Conservation (phyloP, 2,329 filamentous ascomycete genomes). For the Penicillium sp. region DNA sequence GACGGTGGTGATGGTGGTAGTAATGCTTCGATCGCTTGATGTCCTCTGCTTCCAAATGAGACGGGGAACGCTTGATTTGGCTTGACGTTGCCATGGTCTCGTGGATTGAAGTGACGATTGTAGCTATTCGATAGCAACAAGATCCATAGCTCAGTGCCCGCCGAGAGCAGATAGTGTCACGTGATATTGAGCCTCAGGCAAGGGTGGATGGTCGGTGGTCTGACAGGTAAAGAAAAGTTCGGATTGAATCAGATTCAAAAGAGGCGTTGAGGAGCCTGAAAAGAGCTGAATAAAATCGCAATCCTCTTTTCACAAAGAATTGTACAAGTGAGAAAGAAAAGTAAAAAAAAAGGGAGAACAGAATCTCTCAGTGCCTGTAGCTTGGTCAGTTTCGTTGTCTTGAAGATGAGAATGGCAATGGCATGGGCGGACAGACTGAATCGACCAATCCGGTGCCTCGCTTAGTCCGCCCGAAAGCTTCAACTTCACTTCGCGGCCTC, state of each 20-base stretch:
- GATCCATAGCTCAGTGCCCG: conserved; percentile 8
- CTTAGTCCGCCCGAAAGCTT: conserved; percentile 36
- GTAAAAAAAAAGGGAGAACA: not conserved
- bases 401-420: not conserved
- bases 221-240: not conserved
- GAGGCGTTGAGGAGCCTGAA: not conserved
- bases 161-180: conserved; percentile 15
- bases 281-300: no score
- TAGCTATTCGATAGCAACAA: conserved; percentile 7
- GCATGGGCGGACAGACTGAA: not conserved
- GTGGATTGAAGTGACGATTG: conserved; percentile 5
- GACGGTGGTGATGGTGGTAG: conserved; percentile 40
- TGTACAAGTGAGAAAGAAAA: no score
- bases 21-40: conserved; percentile 33
- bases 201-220: not conserved
- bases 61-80: conserved; percentile 31
- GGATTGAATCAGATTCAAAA: not conserved
- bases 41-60: conserved; percentile 18
- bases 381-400: no score
- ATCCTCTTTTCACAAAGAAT: no score
- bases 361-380: not conserved
- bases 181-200: conserved; percentile 19
- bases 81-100: conserved; percentile 27
- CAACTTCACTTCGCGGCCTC: conserved; percentile 28
- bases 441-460: conserved; percentile 33